Evolutionary conservation across 1,284 basidiomycete genomes (phyloP).

Genomic region (Ustilago nuda): DNA sequence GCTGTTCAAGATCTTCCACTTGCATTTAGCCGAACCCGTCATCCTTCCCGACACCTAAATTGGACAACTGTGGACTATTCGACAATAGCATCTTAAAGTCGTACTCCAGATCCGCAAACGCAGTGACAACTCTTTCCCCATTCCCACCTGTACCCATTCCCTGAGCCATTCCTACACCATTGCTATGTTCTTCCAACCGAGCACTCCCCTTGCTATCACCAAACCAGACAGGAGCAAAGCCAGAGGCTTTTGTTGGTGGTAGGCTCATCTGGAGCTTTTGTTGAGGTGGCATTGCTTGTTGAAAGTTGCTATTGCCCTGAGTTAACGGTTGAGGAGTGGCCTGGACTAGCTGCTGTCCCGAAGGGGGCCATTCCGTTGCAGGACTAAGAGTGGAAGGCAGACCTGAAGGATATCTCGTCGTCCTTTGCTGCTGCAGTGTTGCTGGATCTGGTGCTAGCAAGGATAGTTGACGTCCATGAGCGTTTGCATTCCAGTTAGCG

Average conservation of each 20-base stretch:
- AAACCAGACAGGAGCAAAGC: slow-evolving; percentile 1
- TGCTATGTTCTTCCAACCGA: not conserved
- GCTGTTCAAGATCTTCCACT: no score
- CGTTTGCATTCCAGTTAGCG: not conserved
- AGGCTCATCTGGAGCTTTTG: slow-evolving; percentile 2
- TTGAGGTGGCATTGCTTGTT: not conserved
- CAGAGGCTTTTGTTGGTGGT: slow-evolving; percentile 10
- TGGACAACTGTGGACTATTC: slow-evolving; percentile 16
- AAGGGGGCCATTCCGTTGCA: slow-evolving; percentile 1
- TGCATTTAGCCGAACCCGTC: not conserved
- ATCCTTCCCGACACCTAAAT: not conserved
- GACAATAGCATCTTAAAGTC: slow-evolving; percentile 30
- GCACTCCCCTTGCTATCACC: not conserved
- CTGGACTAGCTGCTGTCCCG: not conserved
- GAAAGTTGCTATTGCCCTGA: not conserved
- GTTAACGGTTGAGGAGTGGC: not conserved
- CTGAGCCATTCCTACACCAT: not conserved
- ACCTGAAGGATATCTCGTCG: slow-evolving; percentile 1
- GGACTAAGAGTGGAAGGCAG: slow-evolving; percentile 13
- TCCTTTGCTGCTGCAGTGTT: not conserved
- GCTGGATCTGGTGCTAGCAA: slow-evolving; percentile 7
- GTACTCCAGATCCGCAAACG: slow-evolving; percentile 21
- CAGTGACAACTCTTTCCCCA: not conserved
- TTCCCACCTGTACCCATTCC: not conserved
- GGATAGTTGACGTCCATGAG: slow-evolving; percentile 6